These are phyloP conservation scores for Curvularia sp. DNA, from an alignment of 2,329 filamentous ascomycete genomes.

Conservation along the genomic window DNA sequence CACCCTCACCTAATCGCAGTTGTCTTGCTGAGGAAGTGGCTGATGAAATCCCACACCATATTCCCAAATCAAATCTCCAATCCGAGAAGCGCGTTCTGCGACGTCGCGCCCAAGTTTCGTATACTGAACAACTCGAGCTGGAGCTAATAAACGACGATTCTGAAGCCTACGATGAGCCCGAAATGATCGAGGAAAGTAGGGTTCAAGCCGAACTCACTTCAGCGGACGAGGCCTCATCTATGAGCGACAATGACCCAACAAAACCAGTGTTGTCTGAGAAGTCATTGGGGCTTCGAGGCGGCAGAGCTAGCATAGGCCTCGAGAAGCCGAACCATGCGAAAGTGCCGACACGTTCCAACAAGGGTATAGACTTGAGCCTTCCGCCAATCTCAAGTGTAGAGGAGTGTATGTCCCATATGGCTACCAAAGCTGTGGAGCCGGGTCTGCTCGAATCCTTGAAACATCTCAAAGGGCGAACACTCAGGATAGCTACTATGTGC, in stretches of 20 bases:
- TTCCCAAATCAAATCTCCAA: not conserved
- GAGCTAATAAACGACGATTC: conserved; percentile 11
- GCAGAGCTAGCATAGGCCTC: not conserved
- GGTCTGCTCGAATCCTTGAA: conserved; percentile 48
- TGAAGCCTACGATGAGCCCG: conserved; percentile 1
- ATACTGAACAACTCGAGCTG: conserved; percentile 11
- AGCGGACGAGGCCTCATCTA: not conserved
- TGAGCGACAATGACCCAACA: not conserved
- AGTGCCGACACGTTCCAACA: conserved; percentile 9
- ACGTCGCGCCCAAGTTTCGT: conserved; percentile 20
- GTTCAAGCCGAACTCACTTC: conserved; percentile 1
- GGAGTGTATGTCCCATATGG: conserved; percentile 60
- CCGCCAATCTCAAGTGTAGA: conserved; percentile 57
- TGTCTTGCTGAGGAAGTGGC: not conserved
- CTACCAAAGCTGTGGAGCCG: conserved; percentile 44
- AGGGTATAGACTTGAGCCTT: conserved; percentile 45
- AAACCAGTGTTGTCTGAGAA: not conserved
- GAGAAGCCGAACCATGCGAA: conserved; percentile 1
- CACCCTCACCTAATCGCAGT: not conserved
- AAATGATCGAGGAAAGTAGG: conserved; percentile 10
- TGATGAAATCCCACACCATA: not conserved
- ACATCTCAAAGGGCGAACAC: conserved; percentile 45
- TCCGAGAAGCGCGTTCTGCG: conserved; percentile 7
- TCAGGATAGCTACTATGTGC: conserved; percentile 74
- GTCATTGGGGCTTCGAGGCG: conserved; percentile 3